Conservation (phyloP, 495 filamentous ascomycete species). For the Aspergillus diversus region DNA sequence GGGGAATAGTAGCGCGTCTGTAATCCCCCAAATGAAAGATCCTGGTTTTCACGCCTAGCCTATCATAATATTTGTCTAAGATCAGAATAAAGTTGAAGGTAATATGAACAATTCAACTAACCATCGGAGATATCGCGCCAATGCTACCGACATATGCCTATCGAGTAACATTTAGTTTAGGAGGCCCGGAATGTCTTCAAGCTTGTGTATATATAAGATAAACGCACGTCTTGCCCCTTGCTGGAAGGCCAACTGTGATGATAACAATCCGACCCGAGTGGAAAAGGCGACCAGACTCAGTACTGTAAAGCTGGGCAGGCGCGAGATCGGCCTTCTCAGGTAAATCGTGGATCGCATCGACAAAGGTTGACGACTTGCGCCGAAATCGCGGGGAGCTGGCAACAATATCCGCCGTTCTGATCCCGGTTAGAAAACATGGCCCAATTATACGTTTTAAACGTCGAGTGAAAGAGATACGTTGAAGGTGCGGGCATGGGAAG, state of each 20-base stretch:
- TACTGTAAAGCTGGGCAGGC: conserved; percentile 96
- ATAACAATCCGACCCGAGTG: conserved; percentile 97
- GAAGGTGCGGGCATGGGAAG: background rate
- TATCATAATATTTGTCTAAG: conserved; percentile 39
- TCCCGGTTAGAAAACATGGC: conserved; percentile 16
- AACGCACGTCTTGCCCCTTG: conserved; percentile 91
- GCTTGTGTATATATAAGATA: background rate
- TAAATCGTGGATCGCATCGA: conserved; percentile 97
- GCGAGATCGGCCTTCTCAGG: conserved; percentile 83
- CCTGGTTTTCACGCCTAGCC: conserved; percentile 96
- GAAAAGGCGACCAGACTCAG: conserved; percentile 94
- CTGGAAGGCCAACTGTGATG: conserved; percentile 93
- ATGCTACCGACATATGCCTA: conserved; percentile 91
- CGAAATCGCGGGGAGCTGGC: conserved; percentile 82
- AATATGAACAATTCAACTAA: conserved; percentile 41
- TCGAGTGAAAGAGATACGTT: background rate
- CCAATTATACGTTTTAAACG: background rate
- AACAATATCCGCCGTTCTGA: conserved; percentile 81
- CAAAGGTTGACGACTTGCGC: conserved; percentile 89
- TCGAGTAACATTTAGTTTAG: conserved; percentile 13
- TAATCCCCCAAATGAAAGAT: conserved; percentile 99
- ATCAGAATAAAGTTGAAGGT: background rate
- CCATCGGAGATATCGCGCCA: conserved; percentile 95
- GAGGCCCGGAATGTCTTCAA: conserved; percentile 15
- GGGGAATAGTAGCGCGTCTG: conserved; percentile 84